Evolutionary conservation across 2,329 filamentous ascomycete genomes (phyloP), one percentile per base, ranked within the genome.

Genomic region (Cordyceps militaris): DNA sequence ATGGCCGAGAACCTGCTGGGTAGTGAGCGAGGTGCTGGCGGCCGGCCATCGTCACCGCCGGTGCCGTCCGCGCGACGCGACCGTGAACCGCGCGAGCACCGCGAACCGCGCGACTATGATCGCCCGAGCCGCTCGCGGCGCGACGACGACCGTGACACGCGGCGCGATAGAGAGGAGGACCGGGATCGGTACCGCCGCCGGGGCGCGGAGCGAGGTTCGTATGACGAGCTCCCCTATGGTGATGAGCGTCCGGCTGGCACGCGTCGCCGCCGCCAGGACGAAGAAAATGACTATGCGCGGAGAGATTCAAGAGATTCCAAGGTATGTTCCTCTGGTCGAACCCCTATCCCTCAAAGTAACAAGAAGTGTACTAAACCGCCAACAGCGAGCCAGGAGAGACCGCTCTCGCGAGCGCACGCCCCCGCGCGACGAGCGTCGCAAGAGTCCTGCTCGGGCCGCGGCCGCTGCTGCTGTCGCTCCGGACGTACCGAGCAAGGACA

Each of bases 171-270:
- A 51, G 93, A 97, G 69, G 88, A 91, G 64, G 92, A 97, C 70
- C 85, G 93, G 57, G 94, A 97, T 73, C 85, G 91, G 60, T 97
- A 96, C 72, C 86, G 91, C 59, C 89, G 92, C 64, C 90, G 90
- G 59, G 74, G 73, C 61, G 91, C 91, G 67, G 87, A 90, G 44
- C 83, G 87, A 65, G 87, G 88, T 64, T 86, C 86, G 64, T 85
- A 91, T 61, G 91, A 95, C 66, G 91, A 96, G 70, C 81, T 97
- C 59, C 92, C 95, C 67, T 97, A 97, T 70, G 91, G 93, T 61
- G 91, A 93, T 71, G 77, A 87, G 71, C 76, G 81, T 65, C 74
- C 88, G 74, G 70, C 82, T 73, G 73, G 76, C 62, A 81, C 88
- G 66, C 84, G 91, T 68, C 85, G 92, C 61, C 84, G 91, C 60